phyloP scores from a whole-genome alignment of 306 rosid species.

The Trifolium fragiferum region DNA sequence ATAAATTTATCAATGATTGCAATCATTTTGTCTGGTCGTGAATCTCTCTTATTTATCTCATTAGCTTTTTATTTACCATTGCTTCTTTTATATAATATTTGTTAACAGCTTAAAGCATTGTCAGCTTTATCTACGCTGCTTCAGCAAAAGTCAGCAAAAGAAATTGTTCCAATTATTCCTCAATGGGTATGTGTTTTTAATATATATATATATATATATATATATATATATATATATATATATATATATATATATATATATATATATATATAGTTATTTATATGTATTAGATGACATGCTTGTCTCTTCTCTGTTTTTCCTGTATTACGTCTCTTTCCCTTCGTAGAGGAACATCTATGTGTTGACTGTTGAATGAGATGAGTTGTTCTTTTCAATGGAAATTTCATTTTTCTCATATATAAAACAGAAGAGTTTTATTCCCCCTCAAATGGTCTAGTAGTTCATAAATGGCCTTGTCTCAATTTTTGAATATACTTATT shows the following conservation, averaged over 20 bases:
- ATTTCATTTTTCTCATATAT: not conserved
- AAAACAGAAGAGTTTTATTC: not conserved
- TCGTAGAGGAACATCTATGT: conserved; percentile 13
- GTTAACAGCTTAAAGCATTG: conserved; percentile 86
- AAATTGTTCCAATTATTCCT: conserved; percentile 68
- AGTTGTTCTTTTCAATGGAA: conserved; percentile 21
- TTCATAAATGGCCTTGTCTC: conserved; percentile 17
- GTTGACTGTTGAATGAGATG: conserved; percentile 21
- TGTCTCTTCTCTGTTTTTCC: conserved; percentile 14
- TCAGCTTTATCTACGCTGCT: conserved; percentile 68
- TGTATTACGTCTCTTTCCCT: conserved; percentile 19
- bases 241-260: too few species aligned
- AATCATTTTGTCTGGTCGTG: conserved; percentile 28
- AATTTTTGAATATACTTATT: conserved; percentile 27
- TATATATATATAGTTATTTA: conserved; percentile 1
- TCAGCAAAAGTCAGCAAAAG: conserved; percentile 76
- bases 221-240: too few species aligned
- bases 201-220: too few species aligned
- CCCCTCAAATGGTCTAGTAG: not conserved
- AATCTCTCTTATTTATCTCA: conserved; percentile 36
- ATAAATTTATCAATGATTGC: conserved; percentile 25
- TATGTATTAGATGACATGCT: not conserved
- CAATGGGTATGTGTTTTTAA: conserved; percentile 75
- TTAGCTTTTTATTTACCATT: conserved; percentile 22
- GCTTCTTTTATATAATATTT: conserved; percentile 8